Conservation (phyloP, 768 basidiomycete species). For the Nidula microcarpa region DNA sequence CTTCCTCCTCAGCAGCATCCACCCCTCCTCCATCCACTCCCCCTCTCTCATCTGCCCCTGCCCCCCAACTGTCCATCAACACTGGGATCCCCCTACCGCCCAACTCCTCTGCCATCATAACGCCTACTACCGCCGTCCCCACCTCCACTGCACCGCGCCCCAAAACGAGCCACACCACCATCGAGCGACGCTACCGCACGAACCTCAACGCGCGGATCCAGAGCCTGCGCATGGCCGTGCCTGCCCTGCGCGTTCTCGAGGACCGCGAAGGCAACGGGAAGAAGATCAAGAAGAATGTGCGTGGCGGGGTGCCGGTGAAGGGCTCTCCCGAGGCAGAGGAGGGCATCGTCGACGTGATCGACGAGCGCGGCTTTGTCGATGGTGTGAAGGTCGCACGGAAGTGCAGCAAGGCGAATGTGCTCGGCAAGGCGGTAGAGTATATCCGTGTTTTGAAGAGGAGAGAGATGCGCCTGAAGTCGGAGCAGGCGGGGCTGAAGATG, state of each 20-base stretch:
- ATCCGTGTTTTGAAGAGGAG: constrained; percentile 84
- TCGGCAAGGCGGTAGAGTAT: constrained; percentile 89
- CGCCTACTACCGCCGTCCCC: constrained; percentile 6
- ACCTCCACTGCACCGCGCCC: constrained; percentile 35
- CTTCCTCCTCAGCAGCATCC: constrained; percentile 41
- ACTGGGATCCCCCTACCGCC: constrained; percentile 10
- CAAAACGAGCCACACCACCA: constrained; percentile 90
- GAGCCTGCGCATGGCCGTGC: constrained; percentile 75
- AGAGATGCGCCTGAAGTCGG: constrained; percentile 65
- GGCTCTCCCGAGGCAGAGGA: constrained; percentile 27
- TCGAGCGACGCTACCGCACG: constrained; percentile 84
- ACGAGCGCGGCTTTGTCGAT: constrained; percentile 83
- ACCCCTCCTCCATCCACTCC: constrained; percentile 39
- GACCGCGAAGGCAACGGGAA: constrained; percentile 46
- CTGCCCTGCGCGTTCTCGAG: constrained; percentile 78
- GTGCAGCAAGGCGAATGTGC: constrained; percentile 86
- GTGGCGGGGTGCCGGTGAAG: constrained; percentile 33
- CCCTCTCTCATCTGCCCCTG: constrained; percentile 14
- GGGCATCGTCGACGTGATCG: constrained; percentile 54
- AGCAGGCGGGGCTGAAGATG: constrained; percentile 71
- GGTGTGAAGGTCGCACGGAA: constrained; percentile 92
- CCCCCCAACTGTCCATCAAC: constrained; percentile 12
- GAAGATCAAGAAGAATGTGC: constrained; percentile 45
- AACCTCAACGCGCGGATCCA: constrained; percentile 87
- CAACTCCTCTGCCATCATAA: constrained; percentile 9